These are phyloP conservation scores for Candida albicans DNA, from an alignment of 1,139 yeast genomes.

Conservation along the genomic window DNA sequence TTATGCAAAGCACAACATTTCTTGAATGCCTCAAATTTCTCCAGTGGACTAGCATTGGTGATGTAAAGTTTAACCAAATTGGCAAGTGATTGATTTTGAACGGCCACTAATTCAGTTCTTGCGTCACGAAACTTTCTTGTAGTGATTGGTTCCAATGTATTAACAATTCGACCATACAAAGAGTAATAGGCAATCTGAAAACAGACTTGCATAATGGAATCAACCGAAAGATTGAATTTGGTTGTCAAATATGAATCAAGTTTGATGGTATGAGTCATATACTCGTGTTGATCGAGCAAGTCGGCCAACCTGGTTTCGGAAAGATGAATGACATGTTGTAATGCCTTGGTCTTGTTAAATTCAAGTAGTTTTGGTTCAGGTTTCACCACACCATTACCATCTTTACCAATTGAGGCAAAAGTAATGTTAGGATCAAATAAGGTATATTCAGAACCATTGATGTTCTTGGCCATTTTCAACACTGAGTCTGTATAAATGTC, in stretches of 20 bases:
- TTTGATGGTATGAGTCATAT: slow-evolving; percentile 42
- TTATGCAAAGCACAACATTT: slow-evolving; percentile 56
- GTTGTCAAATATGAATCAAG: slow-evolving; percentile 47
- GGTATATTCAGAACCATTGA: slow-evolving; percentile 70
- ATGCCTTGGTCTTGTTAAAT: slow-evolving; percentile 52
- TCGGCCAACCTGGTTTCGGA: slow-evolving; percentile 79
- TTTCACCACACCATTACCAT: slow-evolving; percentile 24
- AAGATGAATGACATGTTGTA: slow-evolving; percentile 54
- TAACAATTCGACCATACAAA: slow-evolving; percentile 65
- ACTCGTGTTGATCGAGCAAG: slow-evolving; percentile 69
- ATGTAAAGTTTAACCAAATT: slow-evolving; percentile 62
- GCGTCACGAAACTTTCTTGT: slow-evolving; percentile 67
- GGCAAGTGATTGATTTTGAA: slow-evolving; percentile 56
- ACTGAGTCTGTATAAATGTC: slow-evolving; percentile 77
- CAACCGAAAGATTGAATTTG: slow-evolving; percentile 57
- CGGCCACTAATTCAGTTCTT: slow-evolving; percentile 65
- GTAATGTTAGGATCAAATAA: slow-evolving; percentile 49
- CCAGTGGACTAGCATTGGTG: slow-evolving; percentile 45
- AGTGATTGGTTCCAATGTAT: slow-evolving; percentile 72
- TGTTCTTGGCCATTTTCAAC: slow-evolving; percentile 66
- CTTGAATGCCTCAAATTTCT: slow-evolving; percentile 53
- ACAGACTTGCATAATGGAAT: slow-evolving; percentile 66
- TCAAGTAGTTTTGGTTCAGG: slow-evolving; percentile 44
- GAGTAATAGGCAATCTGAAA: slow-evolving; percentile 74
- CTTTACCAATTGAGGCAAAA: slow-evolving; percentile 24